Evolutionary conservation across 2,329 filamentous ascomycete genomes (phyloP).

Genomic region (Alternaria sp.): DNA sequence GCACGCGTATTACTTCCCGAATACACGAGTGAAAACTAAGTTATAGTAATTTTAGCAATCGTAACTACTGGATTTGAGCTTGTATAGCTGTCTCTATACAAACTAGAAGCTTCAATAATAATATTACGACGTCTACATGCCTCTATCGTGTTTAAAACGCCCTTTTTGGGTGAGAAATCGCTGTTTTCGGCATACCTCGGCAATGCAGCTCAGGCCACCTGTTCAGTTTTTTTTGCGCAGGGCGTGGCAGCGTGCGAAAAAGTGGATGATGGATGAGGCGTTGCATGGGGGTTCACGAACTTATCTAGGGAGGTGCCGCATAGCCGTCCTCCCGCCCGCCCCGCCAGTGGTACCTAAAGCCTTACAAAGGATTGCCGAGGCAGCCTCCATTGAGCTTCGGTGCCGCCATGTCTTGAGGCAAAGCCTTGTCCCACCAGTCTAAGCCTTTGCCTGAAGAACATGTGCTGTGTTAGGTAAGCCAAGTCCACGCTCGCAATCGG

Average conservation of each 20-base stretch:
- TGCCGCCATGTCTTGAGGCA: background rate
- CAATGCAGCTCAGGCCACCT: too few relatives aligned
- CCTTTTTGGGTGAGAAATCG: too few relatives aligned
- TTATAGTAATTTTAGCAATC: too few relatives aligned
- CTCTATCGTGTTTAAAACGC: too few relatives aligned
- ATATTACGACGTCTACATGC: too few relatives aligned
- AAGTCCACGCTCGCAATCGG: background rate
- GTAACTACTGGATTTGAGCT: too few relatives aligned
- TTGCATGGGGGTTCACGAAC: background rate
- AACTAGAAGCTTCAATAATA: too few relatives aligned
- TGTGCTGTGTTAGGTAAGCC: conserved; percentile 5
- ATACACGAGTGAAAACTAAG: too few relatives aligned
- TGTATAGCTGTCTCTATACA: too few relatives aligned
- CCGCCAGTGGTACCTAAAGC: background rate
- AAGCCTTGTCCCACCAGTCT: conserved; percentile 5
- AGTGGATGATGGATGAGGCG: background rate
- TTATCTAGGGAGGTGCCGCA: conserved; percentile 6
- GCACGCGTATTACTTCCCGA: too few relatives aligned
- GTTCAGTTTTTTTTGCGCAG: too few relatives aligned
- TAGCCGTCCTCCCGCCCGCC: conserved; percentile 4
- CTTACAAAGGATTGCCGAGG: conserved; percentile 14
- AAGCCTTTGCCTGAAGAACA: background rate
- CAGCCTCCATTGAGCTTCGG: conserved; percentile 11
- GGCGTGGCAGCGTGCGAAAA: conserved; percentile 3
- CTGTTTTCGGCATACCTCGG: too few relatives aligned